phyloP scores from a whole-genome alignment of 805 yeast genomes.

The Vanderwaltozyma verrucispora region DNA sequence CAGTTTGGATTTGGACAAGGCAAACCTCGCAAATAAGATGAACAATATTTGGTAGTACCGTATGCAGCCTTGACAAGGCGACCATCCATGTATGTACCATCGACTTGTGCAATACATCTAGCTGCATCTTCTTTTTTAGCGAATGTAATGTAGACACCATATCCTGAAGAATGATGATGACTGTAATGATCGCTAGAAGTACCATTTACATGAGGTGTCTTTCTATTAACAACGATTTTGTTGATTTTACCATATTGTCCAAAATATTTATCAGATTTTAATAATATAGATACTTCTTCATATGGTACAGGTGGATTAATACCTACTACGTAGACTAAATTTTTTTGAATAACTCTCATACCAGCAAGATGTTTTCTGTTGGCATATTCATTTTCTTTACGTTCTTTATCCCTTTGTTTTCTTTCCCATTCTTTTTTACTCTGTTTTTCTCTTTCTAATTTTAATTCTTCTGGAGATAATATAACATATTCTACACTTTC shows the following conservation, averaged over 20 bases:
- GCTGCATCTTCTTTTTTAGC: constrained; percentile 92
- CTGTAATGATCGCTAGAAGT: constrained; percentile 20
- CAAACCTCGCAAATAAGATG: constrained; percentile 89
- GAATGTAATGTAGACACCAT: constrained; percentile 94
- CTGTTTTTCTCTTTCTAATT: constrained; percentile 67
- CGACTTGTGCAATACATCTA: constrained; percentile 79
- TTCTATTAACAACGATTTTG: constrained; percentile 85
- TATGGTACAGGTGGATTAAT: constrained; percentile 66
- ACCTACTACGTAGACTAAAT: constrained; percentile 92
- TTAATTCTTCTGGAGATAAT: constrained; percentile 75
- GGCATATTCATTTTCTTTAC: constrained; percentile 75
- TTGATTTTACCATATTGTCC: constrained; percentile 97
- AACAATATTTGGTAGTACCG: constrained; percentile 97
- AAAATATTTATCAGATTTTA: constrained; percentile 85
- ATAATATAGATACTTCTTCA: constrained; percentile 72
- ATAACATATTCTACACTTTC: constrained; percentile 81
- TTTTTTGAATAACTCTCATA: constrained; percentile 96
- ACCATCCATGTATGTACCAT: constrained; percentile 91
- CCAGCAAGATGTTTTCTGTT: constrained; percentile 88
- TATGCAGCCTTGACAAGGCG: constrained; percentile 86
- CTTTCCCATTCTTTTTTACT: constrained; percentile 72
- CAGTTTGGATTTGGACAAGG: constrained; percentile 98
- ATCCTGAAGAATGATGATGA: constrained; percentile 46
- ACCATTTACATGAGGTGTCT: constrained; percentile 34
- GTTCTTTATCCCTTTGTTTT: constrained; percentile 82